These are phyloP conservation scores for Rhynchospora pubera DNA, from an alignment of 176 grass and related monocot genomes.

Conservation along the genomic window DNA sequence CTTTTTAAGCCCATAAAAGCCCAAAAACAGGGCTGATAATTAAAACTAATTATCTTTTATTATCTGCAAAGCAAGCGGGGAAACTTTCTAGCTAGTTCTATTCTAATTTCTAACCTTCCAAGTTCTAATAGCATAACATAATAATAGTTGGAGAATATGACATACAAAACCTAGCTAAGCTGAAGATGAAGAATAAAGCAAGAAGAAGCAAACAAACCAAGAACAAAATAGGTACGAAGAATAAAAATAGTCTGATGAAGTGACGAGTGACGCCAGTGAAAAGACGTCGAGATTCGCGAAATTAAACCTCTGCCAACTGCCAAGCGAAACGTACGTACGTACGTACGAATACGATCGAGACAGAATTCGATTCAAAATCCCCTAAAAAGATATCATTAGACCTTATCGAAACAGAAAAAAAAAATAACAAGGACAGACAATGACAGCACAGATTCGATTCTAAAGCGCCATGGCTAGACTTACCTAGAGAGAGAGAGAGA, in stretches of 20 bases:
- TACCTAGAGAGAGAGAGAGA: background rate
- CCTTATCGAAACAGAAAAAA: background rate
- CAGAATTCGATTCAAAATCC: background rate
- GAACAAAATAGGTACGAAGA: background rate
- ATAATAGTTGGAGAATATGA: background rate
- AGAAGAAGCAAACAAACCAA: background rate
- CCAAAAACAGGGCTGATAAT: background rate
- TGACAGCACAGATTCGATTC: background rate
- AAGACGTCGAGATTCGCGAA: constrained; percentile 14
- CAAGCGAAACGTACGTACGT: background rate
- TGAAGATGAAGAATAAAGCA: too few species aligned
- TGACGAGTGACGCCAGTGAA: background rate
- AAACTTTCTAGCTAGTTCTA: background rate
- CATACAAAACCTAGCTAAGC: background rate
- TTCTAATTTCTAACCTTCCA: background rate
- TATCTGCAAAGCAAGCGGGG: background rate
- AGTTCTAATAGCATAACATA: background rate
- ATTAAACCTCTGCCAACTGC: background rate
- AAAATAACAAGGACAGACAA: background rate
- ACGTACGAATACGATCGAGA: background rate
- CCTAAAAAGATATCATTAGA: background rate
- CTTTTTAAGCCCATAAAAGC: background rate
- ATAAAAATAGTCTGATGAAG: background rate
- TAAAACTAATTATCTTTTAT: background rate
- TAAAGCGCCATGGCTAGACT: background rate